Evolutionary conservation across 495 filamentous ascomycete genomes (phyloP), one percentile per base, ranked within the genome.

Genomic region (Tuber calosporum): DNA sequence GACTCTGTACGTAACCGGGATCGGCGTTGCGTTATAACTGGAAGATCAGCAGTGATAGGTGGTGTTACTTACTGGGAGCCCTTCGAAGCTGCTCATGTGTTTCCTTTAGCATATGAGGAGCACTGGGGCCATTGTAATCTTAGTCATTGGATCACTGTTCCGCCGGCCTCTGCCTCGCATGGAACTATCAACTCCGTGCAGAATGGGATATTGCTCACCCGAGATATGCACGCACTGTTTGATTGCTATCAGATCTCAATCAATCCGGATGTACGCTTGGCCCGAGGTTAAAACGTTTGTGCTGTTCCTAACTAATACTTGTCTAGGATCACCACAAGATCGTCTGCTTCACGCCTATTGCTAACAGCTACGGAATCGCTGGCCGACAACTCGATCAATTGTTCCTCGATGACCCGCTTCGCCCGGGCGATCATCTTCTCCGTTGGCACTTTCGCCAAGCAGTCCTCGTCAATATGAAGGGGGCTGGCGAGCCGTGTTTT

Each of bases 61-160:
- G 69, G 45, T 53, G 22, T 53, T 53, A 26, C 45, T 69, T 45
- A 45, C 58, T 82, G 77, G 72, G 41, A 13, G 8, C 74, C 74
- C 38, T 85, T 84, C 58, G 74, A 84, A 37, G 80, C 80, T 66
- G 81, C 79, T 38, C 79, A 83, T 73, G 81, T 85, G 26, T 84
- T 84, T 74, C 83, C 82, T 80, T 15, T 77, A 45, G 81, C 79
- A 34, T 76, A 81, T 69, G 77, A 83, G 72, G 67, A 45, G 17
- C 70, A 79, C 62, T 85, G 81, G 81, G 75, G 41, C 45, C 2
- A 74, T 40, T 11, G 77, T 42, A 73, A 77, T 76, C 83, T 76
- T 72, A 39, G 69, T 67, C 72, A 75, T 66, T 84, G 80, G 81
- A 83, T 84, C 45, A 80, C 74, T 13, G 76, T 77, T 79, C 36